Evolutionary conservation across 768 basidiomycete species (phyloP).

Genomic region (Dioszegia aurantiaca): DNA sequence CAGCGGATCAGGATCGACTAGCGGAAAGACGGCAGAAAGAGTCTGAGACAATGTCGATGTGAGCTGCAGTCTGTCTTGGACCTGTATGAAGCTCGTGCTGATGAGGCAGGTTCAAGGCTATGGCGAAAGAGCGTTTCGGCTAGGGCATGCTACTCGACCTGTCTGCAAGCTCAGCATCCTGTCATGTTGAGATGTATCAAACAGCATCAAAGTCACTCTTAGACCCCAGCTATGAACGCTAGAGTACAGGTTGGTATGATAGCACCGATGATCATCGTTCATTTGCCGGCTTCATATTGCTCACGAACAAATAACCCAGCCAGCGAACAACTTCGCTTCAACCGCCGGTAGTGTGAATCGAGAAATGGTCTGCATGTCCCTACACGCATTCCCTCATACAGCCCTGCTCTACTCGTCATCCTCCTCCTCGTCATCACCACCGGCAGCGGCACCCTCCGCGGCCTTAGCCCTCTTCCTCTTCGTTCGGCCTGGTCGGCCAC

Average conservation of each 20-base stretch:
- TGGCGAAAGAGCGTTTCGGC: conserved; percentile 24
- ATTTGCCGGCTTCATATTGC: no score
- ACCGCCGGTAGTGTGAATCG: no score
- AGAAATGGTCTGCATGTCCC: conserved; percentile 6
- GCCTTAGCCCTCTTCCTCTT: conserved; percentile 97
- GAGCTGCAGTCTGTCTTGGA: conserved; percentile 11
- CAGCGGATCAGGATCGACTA: conserved; percentile 62
- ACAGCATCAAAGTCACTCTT: no score
- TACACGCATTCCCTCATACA: background rate
- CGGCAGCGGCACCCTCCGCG: conserved; percentile 86
- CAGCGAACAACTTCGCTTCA: no score
- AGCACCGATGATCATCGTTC: no score
- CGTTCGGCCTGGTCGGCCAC: conserved; percentile 79
- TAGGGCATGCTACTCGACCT: background rate
- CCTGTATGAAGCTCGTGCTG: conserved; percentile 56
- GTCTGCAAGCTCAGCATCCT: no score
- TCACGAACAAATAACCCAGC: no score
- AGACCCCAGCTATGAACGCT: no score
- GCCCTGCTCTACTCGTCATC: conserved; percentile 59
- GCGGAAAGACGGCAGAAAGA: conserved; percentile 72
- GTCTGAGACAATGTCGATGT: conserved; percentile 93
- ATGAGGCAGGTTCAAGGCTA: conserved; percentile 38
- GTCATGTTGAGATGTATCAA: no score
- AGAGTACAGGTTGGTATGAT: no score
- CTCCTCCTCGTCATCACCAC: conserved; percentile 85